Percentiles rank a stretch among this genome's conserved stretches.
phyloP scores from a whole-genome alignment of 2,329 filamentous ascomycete genomes.

The Calonectria ilicicola region DNA sequence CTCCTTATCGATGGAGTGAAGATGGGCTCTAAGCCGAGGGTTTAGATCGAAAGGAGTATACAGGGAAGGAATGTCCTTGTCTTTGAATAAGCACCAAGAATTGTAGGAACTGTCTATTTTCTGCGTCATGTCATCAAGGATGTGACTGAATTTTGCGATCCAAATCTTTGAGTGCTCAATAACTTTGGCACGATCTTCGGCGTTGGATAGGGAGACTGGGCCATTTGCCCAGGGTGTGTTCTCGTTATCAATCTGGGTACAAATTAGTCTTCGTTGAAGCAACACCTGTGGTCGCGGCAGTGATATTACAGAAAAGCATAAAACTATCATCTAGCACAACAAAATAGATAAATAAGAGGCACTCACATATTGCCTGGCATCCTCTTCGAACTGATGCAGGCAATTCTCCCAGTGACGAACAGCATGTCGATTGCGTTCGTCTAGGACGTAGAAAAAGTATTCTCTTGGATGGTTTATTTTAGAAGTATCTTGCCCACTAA shows the following conservation, averaged over 20 bases:
- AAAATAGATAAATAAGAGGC: neutral
- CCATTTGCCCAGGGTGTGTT: neutral
- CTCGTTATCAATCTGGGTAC: neutral
- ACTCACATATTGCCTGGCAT: neutral
- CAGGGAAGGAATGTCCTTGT: neutral
- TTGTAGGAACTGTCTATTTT: neutral
- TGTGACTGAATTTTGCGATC: neutral
- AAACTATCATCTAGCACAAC: too few species aligned
- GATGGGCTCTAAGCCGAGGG: neutral
- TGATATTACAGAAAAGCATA: too few species aligned
- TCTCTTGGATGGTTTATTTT: neutral
- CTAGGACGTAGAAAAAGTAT: neutral
- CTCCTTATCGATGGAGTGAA: neutral
- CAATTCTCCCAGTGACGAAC: neutral
- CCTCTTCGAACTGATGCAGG: neutral
- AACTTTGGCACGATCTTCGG: neutral
- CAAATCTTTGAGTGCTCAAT: neutral
- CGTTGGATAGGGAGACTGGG: neutral
- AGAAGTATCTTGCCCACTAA: neutral
- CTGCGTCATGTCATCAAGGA: neutral
- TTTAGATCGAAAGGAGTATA: neutral
- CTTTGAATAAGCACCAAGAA: neutral
- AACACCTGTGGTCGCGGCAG: too few species aligned
- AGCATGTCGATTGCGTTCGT: neutral
- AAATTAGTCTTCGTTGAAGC: too few species aligned